Base-by-base conservation (phyloP, 2,329 filamentous ascomycete genomes). In the Trichophyton rubrum region DNA sequence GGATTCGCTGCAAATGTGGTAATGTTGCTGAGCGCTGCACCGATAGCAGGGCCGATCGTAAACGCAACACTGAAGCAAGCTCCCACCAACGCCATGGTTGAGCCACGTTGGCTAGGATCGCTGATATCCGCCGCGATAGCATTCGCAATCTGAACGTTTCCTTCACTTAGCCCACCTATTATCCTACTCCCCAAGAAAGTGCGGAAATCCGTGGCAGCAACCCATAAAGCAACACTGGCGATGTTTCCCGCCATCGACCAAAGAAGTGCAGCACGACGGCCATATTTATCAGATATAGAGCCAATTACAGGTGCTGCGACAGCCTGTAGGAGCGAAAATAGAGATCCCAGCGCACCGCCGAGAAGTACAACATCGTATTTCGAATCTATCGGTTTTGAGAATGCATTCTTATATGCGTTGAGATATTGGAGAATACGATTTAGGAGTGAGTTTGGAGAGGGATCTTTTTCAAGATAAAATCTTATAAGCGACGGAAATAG, bases 21-120 rank as follows among this genome's bases (percentile, higher is more conserved):
- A 63, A 96, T 84, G 58, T 82, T 86, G 64, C 89, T 87, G 22
- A 99, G 78, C 71, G 85, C 92, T 1, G 93, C 93, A 62, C 93
- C 93, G 6, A 99, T 81, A 8, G 90, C 90, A 0, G 93, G 93
- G 0, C 93, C 93, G 71, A 96, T 95, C 0, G 93, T 99, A 72
- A 99, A 99, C 17, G 93, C 93, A 66, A 99, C 86, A 63, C 89
- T 95, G 77, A 99, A 99, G 77, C 93, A 97, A 13, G 88, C 91
- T 62, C 93, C 93, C 30, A 99, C 92, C 60, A 99, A 80, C 6
- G 93, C 93, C 90, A 99, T 96, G 47, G 93, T 96, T 20, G 89
- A 85, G 22, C 92, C 90, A 30, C 93, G 84, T 68, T 86, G 87
- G 61, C 82, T 81, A 67, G 92, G 87, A 68, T 95, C 90, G 49